phyloP scores from a whole-genome alignment of 2,329 filamentous ascomycete genomes.

The Coniochaeta ligniaria region DNA sequence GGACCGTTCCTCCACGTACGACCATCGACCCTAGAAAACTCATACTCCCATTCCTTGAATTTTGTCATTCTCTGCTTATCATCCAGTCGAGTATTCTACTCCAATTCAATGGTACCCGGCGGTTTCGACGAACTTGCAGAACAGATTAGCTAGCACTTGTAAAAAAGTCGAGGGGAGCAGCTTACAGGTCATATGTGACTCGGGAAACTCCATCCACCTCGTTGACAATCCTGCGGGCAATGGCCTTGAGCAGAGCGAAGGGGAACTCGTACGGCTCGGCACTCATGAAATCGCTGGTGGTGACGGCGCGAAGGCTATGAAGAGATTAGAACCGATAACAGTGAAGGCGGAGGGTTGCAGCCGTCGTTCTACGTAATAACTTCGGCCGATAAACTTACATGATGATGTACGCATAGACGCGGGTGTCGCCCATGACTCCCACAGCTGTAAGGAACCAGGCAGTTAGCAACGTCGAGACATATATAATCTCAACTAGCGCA shows the following conservation, averaged over 20 bases:
- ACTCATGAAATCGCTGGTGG: conserved; percentile 63
- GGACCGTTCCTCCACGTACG: too few species aligned
- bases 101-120: background rate
- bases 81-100: background rate
- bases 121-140: background rate
- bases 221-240: conserved; percentile 65
- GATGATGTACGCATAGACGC: conserved; percentile 39
- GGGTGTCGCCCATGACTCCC: conserved; percentile 53
- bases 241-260: conserved; percentile 55
- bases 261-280: conserved; percentile 63
- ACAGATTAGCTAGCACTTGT: background rate
- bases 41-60: too few species aligned
- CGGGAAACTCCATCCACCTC: conserved; percentile 66
- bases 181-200: conserved; percentile 54
- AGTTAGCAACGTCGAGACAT: background rate
- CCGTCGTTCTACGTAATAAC: too few species aligned
- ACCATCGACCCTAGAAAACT: too few species aligned
- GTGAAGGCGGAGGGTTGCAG: too few species aligned
- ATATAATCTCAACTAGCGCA: background rate
- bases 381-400: conserved; percentile 1
- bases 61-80: too few species aligned
- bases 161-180: background rate
- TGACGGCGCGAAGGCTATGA: conserved; percentile 32
- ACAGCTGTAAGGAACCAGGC: conserved; percentile 20
- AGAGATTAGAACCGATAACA: too few species aligned